Evolutionary conservation across 768 basidiomycete species (phyloP), one percentile per base, ranked within the genome.

Genomic region (Leccinellum luteum): DNA sequence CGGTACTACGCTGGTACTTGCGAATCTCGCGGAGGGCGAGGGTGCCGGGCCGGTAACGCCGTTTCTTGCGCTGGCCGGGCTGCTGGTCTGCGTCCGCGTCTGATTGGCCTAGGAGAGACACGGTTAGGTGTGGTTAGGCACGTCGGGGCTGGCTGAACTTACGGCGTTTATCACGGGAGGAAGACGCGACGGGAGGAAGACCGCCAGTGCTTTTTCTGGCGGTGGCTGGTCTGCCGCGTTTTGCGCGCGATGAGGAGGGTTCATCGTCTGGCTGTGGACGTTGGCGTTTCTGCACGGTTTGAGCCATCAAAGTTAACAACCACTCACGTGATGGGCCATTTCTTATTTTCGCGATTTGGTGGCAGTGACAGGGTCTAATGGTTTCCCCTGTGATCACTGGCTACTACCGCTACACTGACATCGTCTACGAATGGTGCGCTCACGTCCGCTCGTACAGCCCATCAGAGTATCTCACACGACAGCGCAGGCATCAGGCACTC

Each of bases 1-100:
- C 94, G 6, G 94, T 97, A 64, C 86, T 89, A 71, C 91, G 92
- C 72, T 98, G 94, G 73, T 97, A 98, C 70, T 89, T 92, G 65
- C 95, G 82, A 52, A 98, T 96, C 76, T 98, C 94, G 45, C 89
- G 84, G 60, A 98, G 76, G 32, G 94, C 94, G 57, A 90, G 85
- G 3, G 92, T 95, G 8, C 94, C 94, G 0, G 94, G 94, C 59
- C 92, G 83, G 75, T 83, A 98, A n/a, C 94, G 80, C 66, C 74
- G 80, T 68, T 78, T 83, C 81, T 78, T 76, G 74, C 65, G 69
- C 50, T 64, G 63, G 2, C 41, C 65, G 15, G 67, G 57, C 44
- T 64, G 71, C 48, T 69, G 41, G 41, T 43, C 41, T 19, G 41
- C 69, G 27, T 63, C 66, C 48, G 61, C 64, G 25, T 58, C 57